Percentiles rank a stretch among this genome's conserved stretches.
Evolutionary conservation across 2,329 filamentous ascomycete species (phyloP).

Genomic region (Ophiostoma fasciatum): DNA sequence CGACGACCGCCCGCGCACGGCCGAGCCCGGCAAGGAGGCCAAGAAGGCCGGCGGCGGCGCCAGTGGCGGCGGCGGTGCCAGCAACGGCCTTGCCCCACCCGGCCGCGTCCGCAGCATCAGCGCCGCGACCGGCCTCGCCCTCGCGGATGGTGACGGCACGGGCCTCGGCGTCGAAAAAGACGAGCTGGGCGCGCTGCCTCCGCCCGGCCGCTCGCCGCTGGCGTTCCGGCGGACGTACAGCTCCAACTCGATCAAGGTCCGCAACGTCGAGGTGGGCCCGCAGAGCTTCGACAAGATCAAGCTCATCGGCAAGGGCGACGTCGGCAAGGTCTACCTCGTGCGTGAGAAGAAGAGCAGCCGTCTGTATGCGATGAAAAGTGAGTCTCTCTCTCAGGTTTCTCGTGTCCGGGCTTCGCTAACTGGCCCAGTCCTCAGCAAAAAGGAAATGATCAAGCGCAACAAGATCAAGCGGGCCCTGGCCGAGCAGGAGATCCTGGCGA

Average conservation of each 20-base stretch:
- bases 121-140: constrained; percentile 30
- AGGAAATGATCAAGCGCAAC: constrained; percentile 99
- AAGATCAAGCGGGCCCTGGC: constrained; percentile 98
- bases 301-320: constrained; percentile 95
- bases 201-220: constrained; percentile 51
- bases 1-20: constrained; percentile 62
- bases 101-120: too few species aligned
- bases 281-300: constrained; percentile 99
- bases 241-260: constrained; percentile 97
- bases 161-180: constrained; percentile 29
- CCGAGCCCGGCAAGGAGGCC: constrained; percentile 74
- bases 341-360: constrained; percentile 94
- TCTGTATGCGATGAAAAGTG: constrained; percentile 98
- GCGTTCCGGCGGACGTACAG: constrained; percentile 93
- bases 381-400: constrained; percentile 14
- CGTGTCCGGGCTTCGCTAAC: neutral
- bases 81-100: too few species aligned
- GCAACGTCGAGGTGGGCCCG: constrained; percentile 90
- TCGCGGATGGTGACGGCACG: constrained; percentile 26
- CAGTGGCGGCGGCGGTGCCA: too few species aligned
- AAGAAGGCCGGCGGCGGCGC: constrained; percentile 23
- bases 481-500: constrained; percentile 94
- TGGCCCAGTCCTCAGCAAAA: constrained; percentile 78
- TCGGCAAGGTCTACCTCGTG: constrained; percentile 95
- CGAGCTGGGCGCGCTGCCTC: constrained; percentile 46